Evolutionary conservation across 2,329 filamentous ascomycete species (phyloP), one percentile per base, ranked within the genome.

Genomic region (Mariannaea sp.): DNA sequence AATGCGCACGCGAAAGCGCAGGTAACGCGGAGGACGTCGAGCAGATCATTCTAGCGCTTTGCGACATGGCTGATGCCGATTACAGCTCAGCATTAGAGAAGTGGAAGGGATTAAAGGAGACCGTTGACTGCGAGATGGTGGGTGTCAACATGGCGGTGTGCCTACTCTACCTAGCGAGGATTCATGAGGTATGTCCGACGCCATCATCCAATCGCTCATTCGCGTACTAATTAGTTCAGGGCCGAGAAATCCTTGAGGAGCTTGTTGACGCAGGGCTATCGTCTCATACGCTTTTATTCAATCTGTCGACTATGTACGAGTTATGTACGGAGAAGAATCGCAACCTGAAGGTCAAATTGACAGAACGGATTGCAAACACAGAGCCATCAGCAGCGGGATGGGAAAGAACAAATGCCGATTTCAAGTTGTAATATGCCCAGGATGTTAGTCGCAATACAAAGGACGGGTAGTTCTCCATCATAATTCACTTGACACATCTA

Each of bases 231-330:
- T n/a, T 46, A 39, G 9, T 2, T 1, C 12, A 90, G 80, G 88
- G 90, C 1, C 83, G 84, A 12, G 71, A 77, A 10, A 72, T 89
- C 1, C 75, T 97, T 3, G 87, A 93, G 65, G 72, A 75, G 0
- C 73, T 95, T 9, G 77, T 92, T 0, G 78, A 83, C 3, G 70
- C 76, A 1, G 83, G 85, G 1, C 77, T 83, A 33, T 82, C 84
- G 0, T 97, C 93, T 53, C 86, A 89, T 58, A 89, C 89, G 1
- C 74, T 96, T 2, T 82, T 95, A 0, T 96, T 97, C 73, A 97
- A 97, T 69, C 73, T 99, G 10, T 85, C 87, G 9, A 97, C 93
- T 0, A 84, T 96, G 64, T 97, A 96, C 69, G 94, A 97, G 72
- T 80, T 97, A 7, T 94, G 89, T 68, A 92, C 89, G 0, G 92